Conservation (phyloP, 148 eudicot genomes). For the Polygonum maritimum region DNA sequence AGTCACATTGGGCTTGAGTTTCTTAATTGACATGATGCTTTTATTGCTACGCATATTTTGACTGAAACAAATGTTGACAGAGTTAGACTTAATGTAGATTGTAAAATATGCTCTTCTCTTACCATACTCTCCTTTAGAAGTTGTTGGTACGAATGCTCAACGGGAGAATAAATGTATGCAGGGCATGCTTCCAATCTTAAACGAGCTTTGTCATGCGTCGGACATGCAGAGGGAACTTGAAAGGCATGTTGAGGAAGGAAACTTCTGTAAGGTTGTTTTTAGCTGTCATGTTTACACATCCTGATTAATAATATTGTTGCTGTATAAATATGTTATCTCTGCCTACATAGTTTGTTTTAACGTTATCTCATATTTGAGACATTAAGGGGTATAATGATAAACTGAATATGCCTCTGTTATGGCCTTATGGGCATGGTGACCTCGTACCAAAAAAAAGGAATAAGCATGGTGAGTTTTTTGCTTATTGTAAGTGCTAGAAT, state of each 20-base stretch:
- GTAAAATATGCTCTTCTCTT: background rate
- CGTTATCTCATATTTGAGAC: background rate
- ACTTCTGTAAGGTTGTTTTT: conserved; percentile 64
- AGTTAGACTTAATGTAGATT: background rate
- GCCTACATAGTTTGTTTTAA: background rate
- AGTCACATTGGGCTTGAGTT: background rate
- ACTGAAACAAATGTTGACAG: background rate
- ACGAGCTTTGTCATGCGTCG: conserved; percentile 58
- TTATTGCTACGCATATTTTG: background rate
- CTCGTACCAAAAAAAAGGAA: background rate
- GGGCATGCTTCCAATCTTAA: conserved; percentile 75
- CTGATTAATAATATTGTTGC: background rate
- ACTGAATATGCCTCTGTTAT: background rate
- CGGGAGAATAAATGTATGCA: conserved; percentile 25
- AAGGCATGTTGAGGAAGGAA: conserved; percentile 67
- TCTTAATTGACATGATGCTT: background rate
- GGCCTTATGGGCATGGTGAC: background rate
- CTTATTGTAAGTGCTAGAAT: background rate
- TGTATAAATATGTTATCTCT: background rate
- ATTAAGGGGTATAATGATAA: background rate
- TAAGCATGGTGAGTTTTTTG: background rate
- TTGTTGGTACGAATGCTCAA: conserved; percentile 3
- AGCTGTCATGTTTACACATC: background rate
- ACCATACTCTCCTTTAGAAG: background rate
- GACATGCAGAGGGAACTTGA: conserved; percentile 76